phyloP scores from a whole-genome alignment of 148 eudicot species.

The Vaccinium myrtillus region DNA sequence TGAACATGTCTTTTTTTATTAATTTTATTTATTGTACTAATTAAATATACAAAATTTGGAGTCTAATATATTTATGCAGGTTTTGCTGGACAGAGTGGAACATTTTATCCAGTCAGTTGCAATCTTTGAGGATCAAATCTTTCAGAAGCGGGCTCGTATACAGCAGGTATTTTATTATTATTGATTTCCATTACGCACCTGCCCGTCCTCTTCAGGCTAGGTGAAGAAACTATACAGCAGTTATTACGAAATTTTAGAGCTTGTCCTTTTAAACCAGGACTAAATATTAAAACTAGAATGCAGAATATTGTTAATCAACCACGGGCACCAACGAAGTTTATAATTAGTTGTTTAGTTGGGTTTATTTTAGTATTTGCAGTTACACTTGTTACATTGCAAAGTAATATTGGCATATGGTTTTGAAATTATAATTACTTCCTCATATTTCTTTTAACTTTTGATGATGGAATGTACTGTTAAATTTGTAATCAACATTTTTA shows the following conservation, averaged over 20 bases:
- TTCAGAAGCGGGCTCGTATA: conserved; percentile 83
- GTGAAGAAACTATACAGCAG: not conserved
- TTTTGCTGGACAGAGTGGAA: conserved; percentile 86
- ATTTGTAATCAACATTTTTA: not conserved
- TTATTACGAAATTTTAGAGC: not conserved
- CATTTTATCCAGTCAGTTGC: conserved; percentile 91
- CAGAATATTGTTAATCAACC: not conserved
- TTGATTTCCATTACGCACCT: conserved; percentile 4
- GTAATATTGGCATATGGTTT: not conserved
- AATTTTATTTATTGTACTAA: not conserved
- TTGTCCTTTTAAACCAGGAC: not conserved
- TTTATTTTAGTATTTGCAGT: not conserved
- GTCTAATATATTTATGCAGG: conserved; percentile 43
- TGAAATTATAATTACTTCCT: not conserved
- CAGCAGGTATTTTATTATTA: conserved; percentile 56
- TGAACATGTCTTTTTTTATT: not conserved
- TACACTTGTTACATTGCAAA: not conserved
- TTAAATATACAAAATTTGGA: not conserved
- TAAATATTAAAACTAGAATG: not conserved
- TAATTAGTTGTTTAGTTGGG: not conserved
- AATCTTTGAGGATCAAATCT: conserved; percentile 88
- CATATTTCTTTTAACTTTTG: not conserved
- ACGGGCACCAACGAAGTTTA: not conserved
- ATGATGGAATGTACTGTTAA: not conserved
- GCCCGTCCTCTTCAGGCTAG: not conserved